Conservation (phyloP, 1,284 basidiomycete genomes). For the Golubevia sp. region DNA sequence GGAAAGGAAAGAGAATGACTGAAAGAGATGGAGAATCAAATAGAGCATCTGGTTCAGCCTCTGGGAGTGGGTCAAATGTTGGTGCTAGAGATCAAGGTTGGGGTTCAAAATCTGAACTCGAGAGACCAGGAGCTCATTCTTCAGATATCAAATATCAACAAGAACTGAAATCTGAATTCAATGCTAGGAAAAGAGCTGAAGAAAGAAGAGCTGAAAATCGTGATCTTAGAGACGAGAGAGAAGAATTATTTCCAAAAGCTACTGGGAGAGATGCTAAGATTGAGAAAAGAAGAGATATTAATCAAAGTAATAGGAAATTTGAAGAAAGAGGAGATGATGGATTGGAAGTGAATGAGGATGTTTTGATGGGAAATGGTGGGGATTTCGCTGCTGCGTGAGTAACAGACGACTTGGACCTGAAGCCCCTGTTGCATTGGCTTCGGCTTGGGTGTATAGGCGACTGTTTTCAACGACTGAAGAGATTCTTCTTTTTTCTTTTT, state of each 20-base stretch:
- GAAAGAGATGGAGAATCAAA: slow-evolving; percentile 3
- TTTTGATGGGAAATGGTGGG: slow-evolving; percentile 2
- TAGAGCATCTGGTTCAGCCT: too few species aligned
- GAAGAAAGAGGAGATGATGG: slow-evolving; percentile 28
- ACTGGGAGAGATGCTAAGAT: slow-evolving; percentile 33
- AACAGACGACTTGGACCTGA: too few species aligned
- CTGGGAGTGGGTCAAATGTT: slow-evolving; percentile 1
- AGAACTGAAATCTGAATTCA: slow-evolving; percentile 4
- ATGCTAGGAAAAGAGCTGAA: background rate
- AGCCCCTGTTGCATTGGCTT: too few species aligned
- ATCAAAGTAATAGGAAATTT: slow-evolving; percentile 23
- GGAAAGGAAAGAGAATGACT: slow-evolving; percentile 4
- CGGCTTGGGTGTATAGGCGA: too few species aligned
- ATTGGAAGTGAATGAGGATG: slow-evolving; percentile 17
- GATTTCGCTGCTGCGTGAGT: slow-evolving; percentile 7
- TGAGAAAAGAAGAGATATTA: slow-evolving; percentile 20
- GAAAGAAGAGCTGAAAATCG: slow-evolving; percentile 2
- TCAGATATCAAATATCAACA: slow-evolving; percentile 10
- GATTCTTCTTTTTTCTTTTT: too few species aligned
- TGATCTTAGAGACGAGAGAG: slow-evolving; percentile 6
- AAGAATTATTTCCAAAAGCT: slow-evolving; percentile 20
- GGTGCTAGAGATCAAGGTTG: slow-evolving; percentile 14
- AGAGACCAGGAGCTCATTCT: background rate
- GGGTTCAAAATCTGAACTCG: background rate
- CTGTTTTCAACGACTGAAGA: too few species aligned